Base-by-base conservation (phyloP, 805 yeast species). In the Kodamaea jinghongensis region DNA sequence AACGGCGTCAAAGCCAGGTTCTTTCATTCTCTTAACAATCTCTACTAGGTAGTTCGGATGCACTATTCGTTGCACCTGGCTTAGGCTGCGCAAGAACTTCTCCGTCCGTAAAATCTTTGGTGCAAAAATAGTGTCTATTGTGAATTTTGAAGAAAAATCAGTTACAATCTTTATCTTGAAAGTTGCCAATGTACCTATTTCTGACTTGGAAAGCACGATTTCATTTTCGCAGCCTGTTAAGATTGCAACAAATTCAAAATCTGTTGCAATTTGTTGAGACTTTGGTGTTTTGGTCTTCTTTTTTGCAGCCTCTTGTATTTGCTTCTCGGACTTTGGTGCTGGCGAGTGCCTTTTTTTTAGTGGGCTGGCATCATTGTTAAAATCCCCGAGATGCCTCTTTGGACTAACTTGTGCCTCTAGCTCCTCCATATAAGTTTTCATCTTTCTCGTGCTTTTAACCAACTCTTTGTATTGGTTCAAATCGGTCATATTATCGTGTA, bases 91-190 rank as follows among this genome's bases (percentile, higher is more conserved):
- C 39, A 91, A 69, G 52, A 91, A 90, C 61, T 91, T 93, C 42
- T 85, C 96, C 0, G 98, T 91, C 48, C 97, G 70, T 50, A 85
- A 56, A n/a, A 84, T 71, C 44, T 79, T 79, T 1, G 97, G 96
- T 0, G 97, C 90, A 8, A 90, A 76, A 8, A 85, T 61, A 0
- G 77, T 60, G 50, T 78, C 76, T 38, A 56, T 51, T 7, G 37
- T 36, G 31, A 71, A 58, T 34, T 67, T 70, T 5, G 75, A 45
- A 12, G 67, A 60, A 6, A 67, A 67, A 3, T 73, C 76, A 10
- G 70, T 61, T 12, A 66, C 58, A 2, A 85, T 61, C 17, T 62
- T 61, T 22, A 90, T 74, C 0, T 96, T 96, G 8, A 79, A 51
- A n/a, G 60, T 60, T 12, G 61, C 54, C 27, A 86, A 54, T 1